Percentiles rank a stretch among this genome's conserved stretches.
Evolutionary conservation across 2,329 filamentous ascomycete genomes (phyloP).

Genomic region (Apiospora koreana): DNA sequence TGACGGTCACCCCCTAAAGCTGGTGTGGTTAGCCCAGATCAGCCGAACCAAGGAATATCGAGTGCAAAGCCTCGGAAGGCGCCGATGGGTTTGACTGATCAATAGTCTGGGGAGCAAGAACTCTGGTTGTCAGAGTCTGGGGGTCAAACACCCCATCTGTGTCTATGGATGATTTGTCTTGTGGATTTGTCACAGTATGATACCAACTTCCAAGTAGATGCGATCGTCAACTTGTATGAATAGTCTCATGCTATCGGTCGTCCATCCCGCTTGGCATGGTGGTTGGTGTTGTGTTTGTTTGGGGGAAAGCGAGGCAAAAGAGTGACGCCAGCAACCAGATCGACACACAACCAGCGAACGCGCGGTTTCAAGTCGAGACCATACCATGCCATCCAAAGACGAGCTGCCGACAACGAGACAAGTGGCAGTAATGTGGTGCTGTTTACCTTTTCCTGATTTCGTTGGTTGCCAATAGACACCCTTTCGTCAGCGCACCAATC

Average conservation of each 20-base stretch:
- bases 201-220: background rate
- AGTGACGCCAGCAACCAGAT: background rate
- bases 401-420: background rate
- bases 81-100: background rate
- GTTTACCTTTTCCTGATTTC: background rate
- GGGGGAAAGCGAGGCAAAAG: background rate
- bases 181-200: background rate
- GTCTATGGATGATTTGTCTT: background rate
- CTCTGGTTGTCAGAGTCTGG: background rate
- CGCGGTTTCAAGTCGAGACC: constrained; percentile 1
- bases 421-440: background rate
- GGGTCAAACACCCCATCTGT: background rate
- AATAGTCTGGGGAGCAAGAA: constrained; percentile 3
- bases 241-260: background rate
- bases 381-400: background rate
- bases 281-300: background rate
- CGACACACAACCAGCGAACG: background rate
- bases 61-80: background rate
- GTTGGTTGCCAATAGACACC: background rate
- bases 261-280: background rate
- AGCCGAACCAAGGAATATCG: background rate
- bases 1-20: background rate
- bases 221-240: background rate
- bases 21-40: background rate
- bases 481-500: background rate